Conservation (phyloP, 768 basidiomycete genomes). For the Serendipita indica region DNA sequence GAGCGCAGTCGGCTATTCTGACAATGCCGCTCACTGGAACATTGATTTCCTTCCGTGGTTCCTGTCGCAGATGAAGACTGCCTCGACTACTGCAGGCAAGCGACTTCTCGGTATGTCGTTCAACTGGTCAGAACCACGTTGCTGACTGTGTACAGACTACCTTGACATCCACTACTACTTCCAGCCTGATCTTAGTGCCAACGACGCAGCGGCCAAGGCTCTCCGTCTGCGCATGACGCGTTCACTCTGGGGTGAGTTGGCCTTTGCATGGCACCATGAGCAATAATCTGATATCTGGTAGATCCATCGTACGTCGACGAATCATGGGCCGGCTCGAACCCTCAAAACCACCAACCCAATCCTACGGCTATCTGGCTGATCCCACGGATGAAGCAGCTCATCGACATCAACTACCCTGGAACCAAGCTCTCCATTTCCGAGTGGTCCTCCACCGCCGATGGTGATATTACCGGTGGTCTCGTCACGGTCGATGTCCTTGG, state of each 20-base stretch:
- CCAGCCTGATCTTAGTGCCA: constrained; percentile 37
- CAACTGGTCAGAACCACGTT: not conserved
- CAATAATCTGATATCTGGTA: not conserved
- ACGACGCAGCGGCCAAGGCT: constrained; percentile 37
- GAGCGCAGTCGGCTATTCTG: constrained; percentile 31
- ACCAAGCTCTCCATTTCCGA: constrained; percentile 41
- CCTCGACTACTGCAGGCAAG: constrained; percentile 24
- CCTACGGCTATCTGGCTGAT: constrained; percentile 31
- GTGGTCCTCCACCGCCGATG: constrained; percentile 35
- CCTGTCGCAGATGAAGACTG: constrained; percentile 33
- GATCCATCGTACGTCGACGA: constrained; percentile 37
- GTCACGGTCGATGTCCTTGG: constrained; percentile 38
- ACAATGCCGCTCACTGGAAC: constrained; percentile 37
- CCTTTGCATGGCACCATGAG: not conserved
- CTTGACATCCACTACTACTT: constrained; percentile 36
- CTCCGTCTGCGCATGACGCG: constrained; percentile 35
- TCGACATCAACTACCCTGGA: constrained; percentile 36
- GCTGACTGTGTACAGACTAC: not conserved
- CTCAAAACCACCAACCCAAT: constrained; percentile 34
- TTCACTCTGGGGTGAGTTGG: constrained; percentile 30
- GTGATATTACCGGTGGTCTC: constrained; percentile 39
- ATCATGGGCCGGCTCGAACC: constrained; percentile 34
- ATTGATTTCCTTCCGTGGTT: constrained; percentile 45
- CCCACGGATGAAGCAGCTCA: constrained; percentile 37
- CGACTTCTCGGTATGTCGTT: constrained; percentile 25